These are phyloP conservation scores for Yamadazyma trypodendri DNA, from an alignment of 1,139 yeast genomes.

Conservation along the genomic window DNA sequence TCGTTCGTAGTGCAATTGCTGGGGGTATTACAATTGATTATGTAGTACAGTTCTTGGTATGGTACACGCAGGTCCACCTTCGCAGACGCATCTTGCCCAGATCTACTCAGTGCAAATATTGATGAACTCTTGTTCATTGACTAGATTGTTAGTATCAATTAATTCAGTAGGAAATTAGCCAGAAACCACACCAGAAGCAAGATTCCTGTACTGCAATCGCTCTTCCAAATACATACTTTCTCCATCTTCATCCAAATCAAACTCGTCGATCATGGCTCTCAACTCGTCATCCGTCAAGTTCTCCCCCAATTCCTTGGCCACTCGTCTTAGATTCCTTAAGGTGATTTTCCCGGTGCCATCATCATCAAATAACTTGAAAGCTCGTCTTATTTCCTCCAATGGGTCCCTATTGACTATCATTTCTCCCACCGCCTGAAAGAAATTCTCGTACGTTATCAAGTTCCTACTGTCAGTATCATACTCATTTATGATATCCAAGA, in stretches of 20 bases:
- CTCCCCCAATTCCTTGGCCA: conserved; percentile 92
- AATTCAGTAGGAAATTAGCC: too few species aligned
- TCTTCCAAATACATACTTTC: conserved; percentile 51
- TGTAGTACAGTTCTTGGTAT: background rate
- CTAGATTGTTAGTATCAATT: conserved; percentile 21
- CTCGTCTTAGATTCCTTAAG: conserved; percentile 78
- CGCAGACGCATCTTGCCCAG: too few species aligned
- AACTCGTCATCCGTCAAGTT: conserved; percentile 89
- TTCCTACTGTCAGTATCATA: conserved; percentile 77
- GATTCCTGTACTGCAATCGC: too few species aligned
- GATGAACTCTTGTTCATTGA: conserved; percentile 89
- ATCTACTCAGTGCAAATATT: conserved; percentile 74
- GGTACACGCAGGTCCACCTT: background rate
- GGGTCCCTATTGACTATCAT: conserved; percentile 86
- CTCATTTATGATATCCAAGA: conserved; percentile 76
- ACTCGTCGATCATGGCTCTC: conserved; percentile 96
- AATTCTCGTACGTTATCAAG: conserved; percentile 76
- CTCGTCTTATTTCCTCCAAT: conserved; percentile 84
- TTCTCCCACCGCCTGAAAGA: conserved; percentile 74
- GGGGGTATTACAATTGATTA: too few species aligned
- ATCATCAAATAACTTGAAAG: conserved; percentile 87
- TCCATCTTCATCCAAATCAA: conserved; percentile 95
- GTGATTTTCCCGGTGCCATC: conserved; percentile 86
- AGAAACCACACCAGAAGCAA: too few species aligned
- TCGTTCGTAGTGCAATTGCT: too few species aligned